phyloP scores from a whole-genome alignment of 176 grass and related monocot species.

The Echinochloa phyllopogon region DNA sequence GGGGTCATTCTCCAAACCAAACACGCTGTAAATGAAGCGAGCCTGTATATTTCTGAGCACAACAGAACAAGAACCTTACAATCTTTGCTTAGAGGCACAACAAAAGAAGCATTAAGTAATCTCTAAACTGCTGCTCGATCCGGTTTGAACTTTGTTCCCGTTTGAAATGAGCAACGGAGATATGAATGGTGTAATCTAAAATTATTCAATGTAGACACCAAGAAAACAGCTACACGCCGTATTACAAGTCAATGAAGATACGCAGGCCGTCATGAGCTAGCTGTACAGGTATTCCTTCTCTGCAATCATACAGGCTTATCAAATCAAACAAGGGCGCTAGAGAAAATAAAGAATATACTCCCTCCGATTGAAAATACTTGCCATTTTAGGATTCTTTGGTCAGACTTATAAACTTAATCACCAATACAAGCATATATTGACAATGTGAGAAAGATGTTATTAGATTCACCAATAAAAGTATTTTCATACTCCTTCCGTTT shows the following conservation, averaged over 20 bases:
- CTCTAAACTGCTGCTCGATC: not conserved
- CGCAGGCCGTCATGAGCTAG: constrained; percentile 63
- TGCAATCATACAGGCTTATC: constrained; percentile 24
- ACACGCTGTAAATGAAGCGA: no score
- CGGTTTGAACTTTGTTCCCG: not conserved
- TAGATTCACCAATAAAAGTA: no score
- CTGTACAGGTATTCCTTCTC: constrained; percentile 68
- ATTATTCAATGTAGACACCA: not conserved
- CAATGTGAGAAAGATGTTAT: no score
- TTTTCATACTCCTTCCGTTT: no score
- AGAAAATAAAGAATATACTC: not conserved
- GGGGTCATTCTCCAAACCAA: no score
- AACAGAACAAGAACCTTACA: no score
- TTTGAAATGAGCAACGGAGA: not conserved
- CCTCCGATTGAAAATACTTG: no score
- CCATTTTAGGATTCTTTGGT: no score
- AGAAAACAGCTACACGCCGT: not conserved
- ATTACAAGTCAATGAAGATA: constrained; percentile 7
- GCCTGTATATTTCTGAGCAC: no score
- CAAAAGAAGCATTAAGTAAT: not conserved
- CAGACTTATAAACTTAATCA: no score
- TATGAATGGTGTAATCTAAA: not conserved
- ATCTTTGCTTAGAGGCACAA: not conserved
- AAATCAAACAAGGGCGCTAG: not conserved
- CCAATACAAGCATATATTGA: no score